Percentiles rank a stretch among this genome's conserved stretches.
phyloP scores from a whole-genome alignment of 495 filamentous ascomycete species.

The Penicillium samsonianum region DNA sequence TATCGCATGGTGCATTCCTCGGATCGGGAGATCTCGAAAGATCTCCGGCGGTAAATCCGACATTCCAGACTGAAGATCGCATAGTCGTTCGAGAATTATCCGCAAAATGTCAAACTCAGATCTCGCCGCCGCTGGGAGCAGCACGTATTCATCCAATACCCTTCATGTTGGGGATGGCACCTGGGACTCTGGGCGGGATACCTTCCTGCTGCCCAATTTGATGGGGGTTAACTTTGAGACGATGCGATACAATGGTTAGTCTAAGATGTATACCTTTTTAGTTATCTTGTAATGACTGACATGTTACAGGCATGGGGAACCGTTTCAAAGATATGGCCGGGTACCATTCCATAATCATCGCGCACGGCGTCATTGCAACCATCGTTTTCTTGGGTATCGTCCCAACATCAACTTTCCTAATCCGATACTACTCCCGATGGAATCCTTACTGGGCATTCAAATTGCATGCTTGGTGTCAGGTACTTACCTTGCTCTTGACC shows the following conservation, averaged over 20 bases:
- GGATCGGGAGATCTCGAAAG: slow-evolving; percentile 49
- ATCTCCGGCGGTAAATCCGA: slow-evolving; percentile 46
- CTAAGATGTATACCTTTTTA: neutral
- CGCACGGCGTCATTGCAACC: slow-evolving; percentile 81
- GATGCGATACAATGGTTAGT: slow-evolving; percentile 92
- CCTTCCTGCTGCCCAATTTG: slow-evolving; percentile 84
- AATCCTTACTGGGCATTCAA: slow-evolving; percentile 68
- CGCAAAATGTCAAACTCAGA: slow-evolving; percentile 46
- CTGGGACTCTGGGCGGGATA: slow-evolving; percentile 81
- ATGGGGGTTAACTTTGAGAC: slow-evolving; percentile 87
- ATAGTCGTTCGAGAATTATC: slow-evolving; percentile 2
- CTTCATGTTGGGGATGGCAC: slow-evolving; percentile 89
- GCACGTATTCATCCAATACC: slow-evolving; percentile 78
- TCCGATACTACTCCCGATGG: slow-evolving; percentile 68
- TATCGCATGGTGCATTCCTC: slow-evolving; percentile 53
- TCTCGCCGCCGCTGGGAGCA: slow-evolving; percentile 77
- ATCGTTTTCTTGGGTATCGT: slow-evolving; percentile 87
- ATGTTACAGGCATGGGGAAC: slow-evolving; percentile 80
- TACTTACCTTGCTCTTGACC: slow-evolving; percentile 57
- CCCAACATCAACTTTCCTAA: slow-evolving; percentile 73
- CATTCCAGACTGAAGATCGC: slow-evolving; percentile 36
- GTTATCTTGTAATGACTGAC: slow-evolving; percentile 5
- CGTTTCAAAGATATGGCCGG: slow-evolving; percentile 72
- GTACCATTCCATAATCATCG: slow-evolving; percentile 78
- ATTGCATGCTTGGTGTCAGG: slow-evolving; percentile 82